phyloP scores from a whole-genome alignment of 108 stramenopile genomes.

The Nitzschia palea region DNA sequence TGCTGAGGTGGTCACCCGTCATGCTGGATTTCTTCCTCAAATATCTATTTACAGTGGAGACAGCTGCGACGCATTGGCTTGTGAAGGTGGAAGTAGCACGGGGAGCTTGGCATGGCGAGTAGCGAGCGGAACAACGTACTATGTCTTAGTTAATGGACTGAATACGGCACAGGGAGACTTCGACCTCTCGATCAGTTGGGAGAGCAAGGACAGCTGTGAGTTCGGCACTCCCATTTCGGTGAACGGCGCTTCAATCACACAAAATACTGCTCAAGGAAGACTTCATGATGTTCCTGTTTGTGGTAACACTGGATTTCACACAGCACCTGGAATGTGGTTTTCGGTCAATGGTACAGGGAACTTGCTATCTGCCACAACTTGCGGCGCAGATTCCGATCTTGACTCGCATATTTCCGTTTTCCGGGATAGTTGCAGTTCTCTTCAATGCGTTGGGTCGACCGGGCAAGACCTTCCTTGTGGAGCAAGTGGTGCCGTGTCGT shows the following conservation, averaged over 20 bases:
- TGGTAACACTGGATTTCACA: constrained; percentile 25
- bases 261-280: background rate
- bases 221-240: constrained; percentile 6
- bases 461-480: constrained; percentile 22
- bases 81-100: constrained; percentile 19
- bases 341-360: constrained; percentile 29
- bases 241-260: constrained; percentile 3
- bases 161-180: constrained; percentile 15
- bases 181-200: constrained; percentile 22
- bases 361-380: constrained; percentile 25
- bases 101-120: constrained; percentile 20
- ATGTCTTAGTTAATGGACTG: constrained; percentile 23
- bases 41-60: constrained; percentile 30
- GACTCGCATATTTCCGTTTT: constrained; percentile 37
- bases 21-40: constrained; percentile 14
- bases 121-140: constrained; percentile 9
- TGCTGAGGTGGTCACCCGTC: constrained; percentile 14
- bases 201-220: constrained; percentile 12
- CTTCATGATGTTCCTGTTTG: constrained; percentile 26
- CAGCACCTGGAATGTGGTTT: constrained; percentile 37
- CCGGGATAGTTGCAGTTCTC: constrained; percentile 13
- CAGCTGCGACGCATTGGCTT: constrained; percentile 16
- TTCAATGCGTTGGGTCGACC: constrained; percentile 31
- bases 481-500: constrained; percentile 18
- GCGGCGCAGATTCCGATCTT: constrained; percentile 12